Evolutionary conservation across 1,284 basidiomycete genomes (phyloP).

Genomic region (Lignosus rhinocerotis): DNA sequence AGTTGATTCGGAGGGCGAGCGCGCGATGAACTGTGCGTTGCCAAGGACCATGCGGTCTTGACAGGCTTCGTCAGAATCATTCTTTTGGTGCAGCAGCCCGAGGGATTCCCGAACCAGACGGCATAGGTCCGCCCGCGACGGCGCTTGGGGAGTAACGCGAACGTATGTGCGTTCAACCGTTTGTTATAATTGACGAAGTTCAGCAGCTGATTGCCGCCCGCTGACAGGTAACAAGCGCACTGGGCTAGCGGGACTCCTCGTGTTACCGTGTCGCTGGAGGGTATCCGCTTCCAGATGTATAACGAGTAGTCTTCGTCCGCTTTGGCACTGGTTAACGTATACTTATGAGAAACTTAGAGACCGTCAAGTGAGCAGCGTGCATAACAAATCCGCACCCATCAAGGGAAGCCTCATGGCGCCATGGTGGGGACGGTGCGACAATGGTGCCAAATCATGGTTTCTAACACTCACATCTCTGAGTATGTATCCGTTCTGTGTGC

Average conservation of each 20-base stretch:
- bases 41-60: slow-evolving; percentile 34
- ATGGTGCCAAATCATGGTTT: too few species aligned
- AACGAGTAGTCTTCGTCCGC: slow-evolving; percentile 29
- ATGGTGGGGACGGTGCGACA: too few species aligned
- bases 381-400: too few species aligned
- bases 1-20: slow-evolving; percentile 15
- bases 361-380: too few species aligned
- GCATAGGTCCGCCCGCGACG: slow-evolving; percentile 40
- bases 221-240: slow-evolving; percentile 12
- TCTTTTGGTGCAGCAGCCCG: slow-evolving; percentile 37
- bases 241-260: slow-evolving; percentile 28
- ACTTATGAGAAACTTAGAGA: slow-evolving; percentile 39
- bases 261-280: slow-evolving; percentile 36
- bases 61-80: slow-evolving; percentile 38
- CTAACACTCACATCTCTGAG: slow-evolving; percentile 37
- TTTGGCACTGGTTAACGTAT: slow-evolving; percentile 34
- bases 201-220: slow-evolving; percentile 14
- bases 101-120: slow-evolving; percentile 33
- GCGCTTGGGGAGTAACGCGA: slow-evolving; percentile 31
- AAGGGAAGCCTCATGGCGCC: too few species aligned
- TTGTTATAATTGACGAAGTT: slow-evolving; percentile 1
- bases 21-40: slow-evolving; percentile 28
- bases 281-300: slow-evolving; percentile 35
- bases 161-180: too few species aligned
- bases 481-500: slow-evolving; percentile 34